phyloP scores from a whole-genome alignment of 1,284 basidiomycete species.

The Marasmius oreades region DNA sequence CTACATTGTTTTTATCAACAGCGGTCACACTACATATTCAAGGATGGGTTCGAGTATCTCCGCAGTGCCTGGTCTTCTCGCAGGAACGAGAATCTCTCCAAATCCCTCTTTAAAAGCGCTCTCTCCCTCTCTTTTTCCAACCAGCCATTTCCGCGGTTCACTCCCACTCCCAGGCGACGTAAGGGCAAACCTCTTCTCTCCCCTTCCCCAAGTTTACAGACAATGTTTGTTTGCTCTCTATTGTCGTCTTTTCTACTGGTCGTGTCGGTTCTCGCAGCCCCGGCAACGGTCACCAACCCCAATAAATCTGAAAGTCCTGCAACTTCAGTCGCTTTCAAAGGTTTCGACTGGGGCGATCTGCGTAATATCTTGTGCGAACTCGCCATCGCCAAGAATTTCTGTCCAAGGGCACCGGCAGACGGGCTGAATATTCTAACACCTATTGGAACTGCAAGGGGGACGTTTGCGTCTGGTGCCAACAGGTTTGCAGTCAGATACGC shows the following conservation, averaged over 20 bases:
- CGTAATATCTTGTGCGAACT: conserved; percentile 40
- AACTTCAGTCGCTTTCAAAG: conserved; percentile 16
- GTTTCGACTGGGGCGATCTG: conserved; percentile 21
- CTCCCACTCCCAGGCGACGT: conserved; percentile 17
- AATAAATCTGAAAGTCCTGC: conserved; percentile 17
- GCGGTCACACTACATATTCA: neutral
- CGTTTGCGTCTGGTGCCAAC: conserved; percentile 40
- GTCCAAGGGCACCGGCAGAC: conserved; percentile 32
- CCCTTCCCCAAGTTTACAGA: conserved; percentile 14
- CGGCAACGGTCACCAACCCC: conserved; percentile 22
- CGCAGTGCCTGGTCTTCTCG: conserved; percentile 21
- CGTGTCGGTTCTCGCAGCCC: conserved; percentile 27
- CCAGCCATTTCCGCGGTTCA: conserved; percentile 14
- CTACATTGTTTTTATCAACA: conserved; percentile 3
- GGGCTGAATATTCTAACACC: conserved; percentile 38
- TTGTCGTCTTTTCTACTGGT: conserved; percentile 32
- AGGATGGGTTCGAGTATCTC: neutral
- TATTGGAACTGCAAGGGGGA: conserved; percentile 54
- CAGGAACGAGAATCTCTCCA: conserved; percentile 1
- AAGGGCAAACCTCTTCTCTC: conserved; percentile 7
- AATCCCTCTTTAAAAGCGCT: neutral
- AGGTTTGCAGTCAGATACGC: conserved; percentile 68
- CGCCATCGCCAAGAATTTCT: conserved; percentile 36
- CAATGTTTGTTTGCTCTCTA: conserved; percentile 37
- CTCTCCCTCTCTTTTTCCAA: conserved; percentile 13